Evolutionary conservation across 2,329 filamentous ascomycete genomes (phyloP).

Genomic region (Capronia coronata): DNA sequence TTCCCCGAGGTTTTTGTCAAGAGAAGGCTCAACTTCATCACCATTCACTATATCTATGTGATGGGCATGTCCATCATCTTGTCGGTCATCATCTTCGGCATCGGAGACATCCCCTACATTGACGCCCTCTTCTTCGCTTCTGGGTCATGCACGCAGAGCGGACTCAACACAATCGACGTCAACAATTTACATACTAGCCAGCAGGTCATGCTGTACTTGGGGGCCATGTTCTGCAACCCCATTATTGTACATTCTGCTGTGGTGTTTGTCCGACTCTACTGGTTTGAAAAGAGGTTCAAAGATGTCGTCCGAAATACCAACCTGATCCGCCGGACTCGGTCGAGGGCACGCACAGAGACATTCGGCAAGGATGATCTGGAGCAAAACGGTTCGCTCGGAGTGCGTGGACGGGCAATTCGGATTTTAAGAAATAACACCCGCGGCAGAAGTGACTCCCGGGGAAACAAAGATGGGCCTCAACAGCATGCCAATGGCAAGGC

Average conservation of each 20-base stretch:
- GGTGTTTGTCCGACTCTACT: slow-evolving; percentile 88
- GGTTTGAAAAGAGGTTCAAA: slow-evolving; percentile 96
- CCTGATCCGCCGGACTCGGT: slow-evolving; percentile 58
- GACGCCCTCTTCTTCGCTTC: slow-evolving; percentile 85
- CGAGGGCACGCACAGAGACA: slow-evolving; percentile 41
- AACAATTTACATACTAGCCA: slow-evolving; percentile 65
- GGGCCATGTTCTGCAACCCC: slow-evolving; percentile 69
- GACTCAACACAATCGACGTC: slow-evolving; percentile 70
- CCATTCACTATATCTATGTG: slow-evolving; percentile 64
- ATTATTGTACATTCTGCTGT: slow-evolving; percentile 80
- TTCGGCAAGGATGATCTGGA: slow-evolving; percentile 39
- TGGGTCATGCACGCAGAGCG: slow-evolving; percentile 83
- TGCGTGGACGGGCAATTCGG: slow-evolving; percentile 30
- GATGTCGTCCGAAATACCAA: slow-evolving; percentile 69
- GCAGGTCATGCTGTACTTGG: slow-evolving; percentile 65
- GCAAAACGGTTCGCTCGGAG: slow-evolving; percentile 19
- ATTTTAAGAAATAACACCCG: slow-evolving; percentile 29
- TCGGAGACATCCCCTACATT: slow-evolving; percentile 63
- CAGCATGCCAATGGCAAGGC: slow-evolving; percentile 24
- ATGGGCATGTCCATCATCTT: slow-evolving; percentile 64
- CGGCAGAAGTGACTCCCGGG: background rate
- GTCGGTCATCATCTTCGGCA: slow-evolving; percentile 69
- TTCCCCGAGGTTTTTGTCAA: slow-evolving; percentile 35
- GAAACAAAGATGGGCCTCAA: slow-evolving; percentile 10
- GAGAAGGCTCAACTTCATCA: slow-evolving; percentile 41